Evolutionary conservation across 2,329 filamentous ascomycete genomes (phyloP).

Genomic region (Ustilaginoidea virens): DNA sequence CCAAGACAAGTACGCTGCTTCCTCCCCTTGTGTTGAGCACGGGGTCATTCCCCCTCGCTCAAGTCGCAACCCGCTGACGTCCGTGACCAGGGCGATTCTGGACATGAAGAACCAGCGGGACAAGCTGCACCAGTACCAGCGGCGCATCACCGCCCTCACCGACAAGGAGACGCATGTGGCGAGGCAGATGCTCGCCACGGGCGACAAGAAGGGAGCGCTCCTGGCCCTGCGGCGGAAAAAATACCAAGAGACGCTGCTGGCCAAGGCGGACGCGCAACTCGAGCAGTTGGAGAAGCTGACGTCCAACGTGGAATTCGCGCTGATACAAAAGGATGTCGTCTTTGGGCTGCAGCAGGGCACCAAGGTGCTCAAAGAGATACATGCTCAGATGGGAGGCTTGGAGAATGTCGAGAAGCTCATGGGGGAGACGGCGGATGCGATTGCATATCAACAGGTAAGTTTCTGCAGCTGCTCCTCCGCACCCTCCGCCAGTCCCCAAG

Average conservation of each 20-base stretch:
- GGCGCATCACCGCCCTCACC: slow-evolving; percentile 73
- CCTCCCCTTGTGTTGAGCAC: slow-evolving; percentile 1
- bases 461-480: neutral
- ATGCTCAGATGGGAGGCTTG: slow-evolving; percentile 89
- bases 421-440: slow-evolving; percentile 79
- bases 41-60: neutral
- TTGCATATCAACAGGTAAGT: slow-evolving; percentile 74
- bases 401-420: slow-evolving; percentile 91
- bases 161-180: slow-evolving; percentile 78
- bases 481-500: neutral
- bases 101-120: slow-evolving; percentile 97
- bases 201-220: slow-evolving; percentile 69
- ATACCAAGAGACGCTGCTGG: slow-evolving; percentile 81
- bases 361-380: slow-evolving; percentile 75
- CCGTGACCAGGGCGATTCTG: slow-evolving; percentile 71
- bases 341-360: slow-evolving; percentile 90
- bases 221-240: slow-evolving; percentile 88
- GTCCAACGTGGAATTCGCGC: slow-evolving; percentile 81
- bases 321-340: slow-evolving; percentile 91
- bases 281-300: slow-evolving; percentile 84
- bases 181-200: slow-evolving; percentile 61
- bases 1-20: slow-evolving; percentile 64
- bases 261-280: slow-evolving; percentile 86
- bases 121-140: slow-evolving; percentile 91
- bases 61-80: slow-evolving; percentile 1